Percentiles rank a stretch among this genome's conserved stretches.
Conservation (phyloP, 805 yeast species). For the Cephaloascus albidus region DNA sequence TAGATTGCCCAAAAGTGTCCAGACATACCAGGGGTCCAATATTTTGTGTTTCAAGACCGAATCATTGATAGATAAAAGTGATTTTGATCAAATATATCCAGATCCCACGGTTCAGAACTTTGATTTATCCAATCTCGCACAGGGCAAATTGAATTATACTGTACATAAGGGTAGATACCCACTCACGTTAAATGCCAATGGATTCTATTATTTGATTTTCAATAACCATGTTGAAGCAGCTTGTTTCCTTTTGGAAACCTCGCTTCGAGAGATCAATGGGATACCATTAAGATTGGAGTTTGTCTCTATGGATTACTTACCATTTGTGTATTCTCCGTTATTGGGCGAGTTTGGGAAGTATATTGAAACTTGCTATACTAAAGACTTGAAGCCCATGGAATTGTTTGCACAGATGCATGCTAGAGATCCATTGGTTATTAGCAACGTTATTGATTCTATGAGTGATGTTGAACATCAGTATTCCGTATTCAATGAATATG, state of each 20-base stretch:
- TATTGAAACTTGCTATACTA: background rate
- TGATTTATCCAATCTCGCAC: conserved; percentile 10
- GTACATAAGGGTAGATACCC: conserved; percentile 43
- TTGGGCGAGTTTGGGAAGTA: background rate
- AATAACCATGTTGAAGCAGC: conserved; percentile 37
- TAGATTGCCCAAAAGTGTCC: background rate
- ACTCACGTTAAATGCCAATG: conserved; percentile 28
- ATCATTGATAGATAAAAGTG: conserved; percentile 25
- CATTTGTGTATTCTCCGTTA: conserved; percentile 9
- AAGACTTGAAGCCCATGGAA: too few species aligned
- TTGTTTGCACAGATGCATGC: conserved; percentile 5
- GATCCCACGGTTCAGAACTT: conserved; percentile 18
- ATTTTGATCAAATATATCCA: conserved; percentile 30
- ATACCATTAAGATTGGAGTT: conserved; percentile 34
- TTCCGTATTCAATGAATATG: too few species aligned
- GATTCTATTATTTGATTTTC: conserved; percentile 47
- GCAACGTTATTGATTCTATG: conserved; percentile 1
- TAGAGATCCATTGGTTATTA: conserved; percentile 1
- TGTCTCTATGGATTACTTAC: conserved; percentile 17
- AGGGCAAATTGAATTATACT: conserved; percentile 16
- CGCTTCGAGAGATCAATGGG: conserved; percentile 42
- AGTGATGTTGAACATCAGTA: too few species aligned
- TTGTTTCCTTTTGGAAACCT: conserved; percentile 40
- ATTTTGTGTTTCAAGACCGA: conserved; percentile 25
- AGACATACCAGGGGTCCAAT: conserved; percentile 11